Percentiles rank a stretch among this genome's conserved stretches.
These are phyloP conservation scores for Aspergillus panamensis DNA, from an alignment of 495 filamentous ascomycete species.

Conservation along the genomic window DNA sequence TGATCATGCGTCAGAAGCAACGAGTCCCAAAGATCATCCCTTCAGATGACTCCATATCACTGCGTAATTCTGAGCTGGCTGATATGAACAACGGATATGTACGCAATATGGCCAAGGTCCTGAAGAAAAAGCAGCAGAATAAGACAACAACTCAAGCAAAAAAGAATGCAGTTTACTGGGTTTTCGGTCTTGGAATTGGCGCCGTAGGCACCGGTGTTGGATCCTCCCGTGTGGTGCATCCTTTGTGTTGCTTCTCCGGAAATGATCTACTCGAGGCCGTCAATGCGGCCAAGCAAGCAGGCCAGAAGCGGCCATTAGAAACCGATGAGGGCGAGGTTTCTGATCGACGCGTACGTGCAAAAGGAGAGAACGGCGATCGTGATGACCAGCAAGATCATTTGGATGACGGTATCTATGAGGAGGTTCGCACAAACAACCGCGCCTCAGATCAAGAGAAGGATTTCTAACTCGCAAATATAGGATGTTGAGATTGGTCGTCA, in stretches of 20 bases:
- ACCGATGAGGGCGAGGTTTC: conserved; percentile 34
- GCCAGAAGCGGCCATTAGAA: conserved; percentile 42
- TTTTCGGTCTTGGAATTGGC: conserved; percentile 54
- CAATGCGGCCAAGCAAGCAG: conserved; percentile 21
- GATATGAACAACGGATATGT: conserved; percentile 60
- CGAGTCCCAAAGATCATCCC: conserved; percentile 25
- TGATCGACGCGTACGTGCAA: conserved; percentile 45
- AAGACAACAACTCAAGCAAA: conserved; percentile 43
- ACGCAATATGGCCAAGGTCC: conserved; percentile 47
- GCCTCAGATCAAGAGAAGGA: not conserved
- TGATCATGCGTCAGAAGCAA: conserved; percentile 19
- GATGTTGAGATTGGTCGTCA: conserved; percentile 61
- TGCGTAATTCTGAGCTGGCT: conserved; percentile 54
- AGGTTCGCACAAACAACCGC: not conserved
- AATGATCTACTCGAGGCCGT: conserved; percentile 47
- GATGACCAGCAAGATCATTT: conserved; percentile 26
- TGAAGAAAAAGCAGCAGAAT: conserved; percentile 40
- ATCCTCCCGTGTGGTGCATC: conserved; percentile 33
- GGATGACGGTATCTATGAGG: conserved; percentile 16
- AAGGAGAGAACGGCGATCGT: conserved; percentile 37
- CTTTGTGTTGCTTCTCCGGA: conserved; percentile 55
- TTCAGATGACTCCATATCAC: conserved; percentile 24
- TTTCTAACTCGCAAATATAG: conserved; percentile 21
- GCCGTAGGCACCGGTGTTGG: conserved; percentile 52
- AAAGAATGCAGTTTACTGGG: conserved; percentile 54